phyloP scores from a whole-genome alignment of 1,284 basidiomycete species.

The Exsudoporus floridanus region DNA sequence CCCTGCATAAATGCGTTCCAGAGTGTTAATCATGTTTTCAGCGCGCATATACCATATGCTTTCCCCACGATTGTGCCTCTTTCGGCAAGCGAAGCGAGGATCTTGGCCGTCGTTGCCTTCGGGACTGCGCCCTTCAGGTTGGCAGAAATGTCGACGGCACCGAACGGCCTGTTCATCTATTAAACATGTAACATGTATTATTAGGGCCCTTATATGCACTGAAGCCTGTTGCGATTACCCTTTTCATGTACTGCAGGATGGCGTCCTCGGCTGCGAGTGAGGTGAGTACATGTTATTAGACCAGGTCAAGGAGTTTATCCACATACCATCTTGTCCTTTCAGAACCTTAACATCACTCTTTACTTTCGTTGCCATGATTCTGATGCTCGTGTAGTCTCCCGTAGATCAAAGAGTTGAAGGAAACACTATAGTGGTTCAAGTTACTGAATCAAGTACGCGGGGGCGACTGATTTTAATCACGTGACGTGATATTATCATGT shows the following conservation, averaged over 20 bases:
- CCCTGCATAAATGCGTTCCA: slow-evolving; percentile 42
- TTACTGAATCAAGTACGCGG: too few species aligned
- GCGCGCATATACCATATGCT: slow-evolving; percentile 58
- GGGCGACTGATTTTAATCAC: background rate
- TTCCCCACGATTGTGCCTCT: slow-evolving; percentile 76
- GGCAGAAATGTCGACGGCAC: slow-evolving; percentile 82
- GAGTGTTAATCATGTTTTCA: slow-evolving; percentile 1
- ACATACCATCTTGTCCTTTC: slow-evolving; percentile 68
- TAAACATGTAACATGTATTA: background rate
- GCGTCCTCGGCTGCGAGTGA: slow-evolving; percentile 60
- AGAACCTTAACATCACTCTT: slow-evolving; percentile 55
- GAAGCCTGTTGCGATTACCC: slow-evolving; percentile 39
- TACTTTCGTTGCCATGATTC: slow-evolving; percentile 42
- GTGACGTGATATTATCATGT: background rate
- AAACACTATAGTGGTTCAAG: too few species aligned
- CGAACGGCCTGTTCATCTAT: slow-evolving; percentile 75
- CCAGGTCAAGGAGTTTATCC: background rate
- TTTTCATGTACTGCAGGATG: slow-evolving; percentile 71
- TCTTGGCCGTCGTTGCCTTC: slow-evolving; percentile 80
- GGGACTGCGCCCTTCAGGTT: slow-evolving; percentile 85
- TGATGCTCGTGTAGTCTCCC: background rate
- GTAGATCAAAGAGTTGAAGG: background rate
- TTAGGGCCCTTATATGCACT: slow-evolving; percentile 3
- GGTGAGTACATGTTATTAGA: background rate
- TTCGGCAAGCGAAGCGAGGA: slow-evolving; percentile 73